Conservation (phyloP, 108 stramenopile species). For the Heterococcus sp. region DNA sequence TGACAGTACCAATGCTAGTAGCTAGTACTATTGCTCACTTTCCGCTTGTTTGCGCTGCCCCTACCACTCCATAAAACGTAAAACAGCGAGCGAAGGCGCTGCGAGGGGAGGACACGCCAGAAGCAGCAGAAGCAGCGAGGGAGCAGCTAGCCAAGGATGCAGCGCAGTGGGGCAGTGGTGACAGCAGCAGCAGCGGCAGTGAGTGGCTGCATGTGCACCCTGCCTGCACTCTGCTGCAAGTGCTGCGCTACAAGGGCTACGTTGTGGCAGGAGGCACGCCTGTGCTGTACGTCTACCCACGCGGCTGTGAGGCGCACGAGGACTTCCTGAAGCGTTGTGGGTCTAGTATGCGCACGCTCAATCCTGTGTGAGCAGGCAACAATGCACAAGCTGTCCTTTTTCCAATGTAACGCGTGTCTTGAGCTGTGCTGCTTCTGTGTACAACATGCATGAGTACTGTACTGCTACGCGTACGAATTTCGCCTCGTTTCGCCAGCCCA, state of each 20-base stretch:
- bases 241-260: conserved; percentile 9
- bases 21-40: background rate
- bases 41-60: background rate
- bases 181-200: background rate
- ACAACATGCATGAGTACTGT: too few species aligned
- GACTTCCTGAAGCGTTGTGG: too few species aligned
- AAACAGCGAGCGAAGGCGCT: background rate
- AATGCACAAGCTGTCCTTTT: too few species aligned
- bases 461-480: too few species aligned
- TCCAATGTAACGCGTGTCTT: too few species aligned
- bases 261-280: conserved; percentile 12
- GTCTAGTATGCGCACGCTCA: too few species aligned
- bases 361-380: too few species aligned
- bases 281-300: background rate
- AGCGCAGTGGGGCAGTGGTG: too few species aligned
- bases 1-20: too few species aligned
- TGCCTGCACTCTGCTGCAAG: conserved; percentile 13
- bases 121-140: background rate
- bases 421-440: too few species aligned
- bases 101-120: background rate
- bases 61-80: background rate
- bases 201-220: conserved; percentile 37
- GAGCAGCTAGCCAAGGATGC: background rate
- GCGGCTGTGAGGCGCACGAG: background rate
- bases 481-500: too few species aligned